Percentiles rank a stretch among this genome's conserved stretches.
These are phyloP conservation scores for Populus deltoides DNA, from an alignment of 345 rosid genomes.

Conservation along the genomic window DNA sequence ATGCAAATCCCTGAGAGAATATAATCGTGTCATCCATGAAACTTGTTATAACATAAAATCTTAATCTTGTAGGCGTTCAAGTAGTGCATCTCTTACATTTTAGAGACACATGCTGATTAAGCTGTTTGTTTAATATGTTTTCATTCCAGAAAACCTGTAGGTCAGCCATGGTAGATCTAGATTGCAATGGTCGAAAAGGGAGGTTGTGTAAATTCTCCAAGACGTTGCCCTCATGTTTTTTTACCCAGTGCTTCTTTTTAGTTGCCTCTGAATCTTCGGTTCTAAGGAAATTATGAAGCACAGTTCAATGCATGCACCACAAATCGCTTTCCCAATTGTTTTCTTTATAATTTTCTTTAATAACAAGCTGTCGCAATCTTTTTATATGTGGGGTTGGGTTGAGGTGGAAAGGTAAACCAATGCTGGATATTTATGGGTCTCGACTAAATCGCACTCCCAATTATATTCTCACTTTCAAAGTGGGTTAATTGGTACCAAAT, in stretches of 20 bases:
- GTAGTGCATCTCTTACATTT: background rate
- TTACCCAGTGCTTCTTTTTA: background rate
- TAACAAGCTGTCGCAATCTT: background rate
- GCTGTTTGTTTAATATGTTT: background rate
- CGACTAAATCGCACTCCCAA: slow-evolving; percentile 21
- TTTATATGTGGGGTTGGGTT: background rate
- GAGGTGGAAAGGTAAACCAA: slow-evolving; percentile 28
- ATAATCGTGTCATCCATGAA: background rate
- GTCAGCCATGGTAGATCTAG: background rate
- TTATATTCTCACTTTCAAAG: slow-evolving; percentile 23
- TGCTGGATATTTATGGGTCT: slow-evolving; percentile 17
- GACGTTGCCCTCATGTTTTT: background rate
- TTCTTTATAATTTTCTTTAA: background rate
- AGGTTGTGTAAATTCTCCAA: background rate
- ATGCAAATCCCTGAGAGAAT: background rate
- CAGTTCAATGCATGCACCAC: background rate
- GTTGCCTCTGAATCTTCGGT: background rate
- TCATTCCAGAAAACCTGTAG: background rate
- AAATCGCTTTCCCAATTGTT: background rate
- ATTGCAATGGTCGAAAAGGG: background rate
- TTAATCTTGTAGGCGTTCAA: background rate
- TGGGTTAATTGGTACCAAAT: slow-evolving; percentile 11
- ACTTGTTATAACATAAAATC: background rate
- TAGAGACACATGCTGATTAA: background rate
- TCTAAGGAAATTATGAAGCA: background rate